These are phyloP conservation scores for Leccinum variicolor DNA, from an alignment of 768 basidiomycete species.

Conservation along the genomic window DNA sequence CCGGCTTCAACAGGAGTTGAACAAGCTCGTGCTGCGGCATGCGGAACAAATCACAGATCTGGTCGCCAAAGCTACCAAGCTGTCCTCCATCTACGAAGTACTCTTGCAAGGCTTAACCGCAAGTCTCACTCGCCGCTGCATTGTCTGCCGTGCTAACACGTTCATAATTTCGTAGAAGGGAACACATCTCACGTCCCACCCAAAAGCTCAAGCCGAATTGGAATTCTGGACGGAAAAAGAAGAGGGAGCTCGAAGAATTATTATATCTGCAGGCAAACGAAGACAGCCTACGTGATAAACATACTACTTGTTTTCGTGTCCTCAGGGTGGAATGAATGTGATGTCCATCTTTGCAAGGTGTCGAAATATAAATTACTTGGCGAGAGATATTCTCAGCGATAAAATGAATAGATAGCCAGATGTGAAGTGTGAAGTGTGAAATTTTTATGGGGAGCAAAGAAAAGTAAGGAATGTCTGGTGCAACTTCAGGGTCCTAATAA, in stretches of 20 bases:
- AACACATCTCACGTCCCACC: conserved; percentile 69
- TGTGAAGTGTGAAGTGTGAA: background rate
- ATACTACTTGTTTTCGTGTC: conserved; percentile 13
- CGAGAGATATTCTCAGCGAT: conserved; percentile 10
- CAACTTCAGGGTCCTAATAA: conserved; percentile 15
- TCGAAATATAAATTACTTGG: conserved; percentile 20
- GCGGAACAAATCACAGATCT: conserved; percentile 63
- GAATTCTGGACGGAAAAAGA: conserved; percentile 85
- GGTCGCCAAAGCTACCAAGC: conserved; percentile 60
- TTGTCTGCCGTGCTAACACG: background rate
- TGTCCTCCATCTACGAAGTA: conserved; percentile 70
- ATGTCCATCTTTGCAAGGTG: conserved; percentile 15
- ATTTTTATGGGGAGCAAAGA: background rate
- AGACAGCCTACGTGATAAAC: conserved; percentile 21
- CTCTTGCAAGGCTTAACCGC: conserved; percentile 77
- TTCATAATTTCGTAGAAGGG: conserved; percentile 45
- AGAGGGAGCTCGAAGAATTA: conserved; percentile 68
- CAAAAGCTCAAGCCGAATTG: conserved; percentile 83
- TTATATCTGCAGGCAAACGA: conserved; percentile 39
- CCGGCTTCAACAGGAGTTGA: conserved; percentile 81
- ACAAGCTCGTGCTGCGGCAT: conserved; percentile 71
- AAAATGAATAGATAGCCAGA: conserved; percentile 10
- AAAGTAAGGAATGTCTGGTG: conserved; percentile 7
- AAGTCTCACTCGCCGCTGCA: conserved; percentile 27
- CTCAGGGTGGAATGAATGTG: conserved; percentile 6